Conservation (phyloP, 306 rosid genomes). For the Cicer cuneatum region DNA sequence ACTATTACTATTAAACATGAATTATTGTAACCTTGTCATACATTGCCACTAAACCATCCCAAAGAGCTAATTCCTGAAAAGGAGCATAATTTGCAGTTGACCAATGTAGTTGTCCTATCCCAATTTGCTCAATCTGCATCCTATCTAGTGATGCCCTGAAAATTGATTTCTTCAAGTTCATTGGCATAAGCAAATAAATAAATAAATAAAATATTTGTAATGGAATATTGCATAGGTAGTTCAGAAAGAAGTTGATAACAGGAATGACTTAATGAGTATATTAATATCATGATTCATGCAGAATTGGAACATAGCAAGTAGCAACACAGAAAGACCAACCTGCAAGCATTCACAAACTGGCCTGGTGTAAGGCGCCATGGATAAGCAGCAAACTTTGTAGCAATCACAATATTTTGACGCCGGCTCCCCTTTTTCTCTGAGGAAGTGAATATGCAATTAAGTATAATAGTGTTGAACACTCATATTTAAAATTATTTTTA, state of each 20-base stretch:
- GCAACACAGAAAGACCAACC: slow-evolving; percentile 51
- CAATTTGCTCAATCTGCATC: slow-evolving; percentile 84
- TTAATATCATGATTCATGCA: background rate
- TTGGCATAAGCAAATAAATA: slow-evolving; percentile 13
- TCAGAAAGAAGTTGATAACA: background rate
- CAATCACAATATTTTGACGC: slow-evolving; percentile 69
- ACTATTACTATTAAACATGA: slow-evolving; percentile 35
- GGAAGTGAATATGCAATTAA: slow-evolving; percentile 10
- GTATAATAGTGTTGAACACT: background rate
- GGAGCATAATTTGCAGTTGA: slow-evolving; percentile 95
- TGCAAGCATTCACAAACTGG: slow-evolving; percentile 95
- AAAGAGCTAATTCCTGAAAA: slow-evolving; percentile 85
- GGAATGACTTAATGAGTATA: background rate
- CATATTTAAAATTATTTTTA: no score
- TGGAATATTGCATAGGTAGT: background rate
- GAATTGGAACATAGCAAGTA: slow-evolving; percentile 21
- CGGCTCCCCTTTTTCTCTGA: slow-evolving; percentile 63
- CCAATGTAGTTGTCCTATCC: slow-evolving; percentile 96
- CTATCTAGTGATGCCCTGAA: slow-evolving; percentile 87
- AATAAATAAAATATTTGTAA: slow-evolving; percentile 1
- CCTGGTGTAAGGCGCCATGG: slow-evolving; percentile 93
- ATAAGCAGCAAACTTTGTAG: slow-evolving; percentile 95
- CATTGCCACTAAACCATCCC: slow-evolving; percentile 99
- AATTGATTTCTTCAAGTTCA: slow-evolving; percentile 36
- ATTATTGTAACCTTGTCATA: slow-evolving; percentile 77